Percentiles rank a stretch among this genome's conserved stretches.
phyloP scores from a whole-genome alignment of 2,329 filamentous ascomycete species.

The Fusarium bactridioides region DNA sequence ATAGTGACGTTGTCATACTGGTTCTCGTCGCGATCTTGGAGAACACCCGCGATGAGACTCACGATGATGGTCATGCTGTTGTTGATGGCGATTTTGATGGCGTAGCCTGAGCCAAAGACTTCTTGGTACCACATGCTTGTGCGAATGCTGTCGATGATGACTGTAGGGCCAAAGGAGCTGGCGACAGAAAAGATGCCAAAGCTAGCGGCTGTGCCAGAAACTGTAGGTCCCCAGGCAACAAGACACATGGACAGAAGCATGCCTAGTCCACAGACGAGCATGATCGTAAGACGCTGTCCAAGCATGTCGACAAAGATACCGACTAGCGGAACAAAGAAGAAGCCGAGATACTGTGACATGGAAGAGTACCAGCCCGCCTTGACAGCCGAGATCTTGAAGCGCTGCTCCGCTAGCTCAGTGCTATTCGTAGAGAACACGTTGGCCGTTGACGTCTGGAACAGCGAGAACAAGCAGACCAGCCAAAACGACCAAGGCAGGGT shows the following conservation, averaged over 20 bases:
- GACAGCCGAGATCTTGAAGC: conserved; percentile 63
- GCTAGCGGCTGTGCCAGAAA: conserved; percentile 62
- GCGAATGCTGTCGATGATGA: conserved; percentile 68
- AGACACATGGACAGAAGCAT: conserved; percentile 63
- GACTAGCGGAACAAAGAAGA: conserved; percentile 65
- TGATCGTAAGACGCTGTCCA: conserved; percentile 63
- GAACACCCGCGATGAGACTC: conserved; percentile 62
- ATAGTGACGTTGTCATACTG: conserved; percentile 64
- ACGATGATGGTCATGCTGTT: conserved; percentile 70
- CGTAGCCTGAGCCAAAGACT: conserved; percentile 67
- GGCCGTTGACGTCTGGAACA: conserved; percentile 66
- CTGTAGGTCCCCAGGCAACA: conserved; percentile 58
- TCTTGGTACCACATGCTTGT: conserved; percentile 67
- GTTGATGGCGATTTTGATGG: conserved; percentile 68
- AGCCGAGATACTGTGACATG: conserved; percentile 62
- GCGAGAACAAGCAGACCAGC: conserved; percentile 61
- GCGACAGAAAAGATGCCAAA: conserved; percentile 69
- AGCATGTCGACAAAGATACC: conserved; percentile 65
- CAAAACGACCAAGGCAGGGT: conserved; percentile 68
- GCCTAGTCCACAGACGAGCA: conserved; percentile 58
- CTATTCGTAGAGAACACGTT: conserved; percentile 64
- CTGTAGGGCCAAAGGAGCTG: conserved; percentile 61
- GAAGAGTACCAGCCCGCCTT: conserved; percentile 69
- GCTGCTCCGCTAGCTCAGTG: conserved; percentile 67
- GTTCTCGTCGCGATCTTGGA: conserved; percentile 66